phyloP scores from a whole-genome alignment of 75 land plant species.

The Pinus tabuliformis region DNA sequence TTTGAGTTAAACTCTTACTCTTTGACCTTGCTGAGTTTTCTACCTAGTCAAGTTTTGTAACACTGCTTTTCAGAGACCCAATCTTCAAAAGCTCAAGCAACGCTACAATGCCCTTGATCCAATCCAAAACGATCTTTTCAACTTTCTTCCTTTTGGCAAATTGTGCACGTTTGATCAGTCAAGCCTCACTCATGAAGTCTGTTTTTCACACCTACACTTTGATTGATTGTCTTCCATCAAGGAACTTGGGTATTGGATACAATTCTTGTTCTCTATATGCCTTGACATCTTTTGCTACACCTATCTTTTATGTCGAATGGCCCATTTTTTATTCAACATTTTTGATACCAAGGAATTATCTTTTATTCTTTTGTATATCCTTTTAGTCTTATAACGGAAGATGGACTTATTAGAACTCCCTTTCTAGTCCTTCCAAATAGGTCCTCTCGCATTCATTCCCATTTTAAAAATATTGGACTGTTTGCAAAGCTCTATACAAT shows the following conservation, averaged over 20 bases:
- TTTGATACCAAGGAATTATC: neutral
- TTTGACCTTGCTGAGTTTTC: too few species aligned
- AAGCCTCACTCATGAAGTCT: neutral
- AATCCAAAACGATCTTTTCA: neutral
- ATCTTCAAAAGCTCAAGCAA: neutral
- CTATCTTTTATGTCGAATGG: neutral
- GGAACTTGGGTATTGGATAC: neutral
- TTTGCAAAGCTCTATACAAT: too few species aligned
- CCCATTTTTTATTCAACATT: neutral
- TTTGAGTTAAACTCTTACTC: too few species aligned
- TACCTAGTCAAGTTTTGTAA: too few species aligned
- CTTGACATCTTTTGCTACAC: neutral
- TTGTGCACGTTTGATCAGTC: neutral
- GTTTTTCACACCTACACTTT: neutral
- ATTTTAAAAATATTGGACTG: too few species aligned
- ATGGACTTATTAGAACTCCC: neutral
- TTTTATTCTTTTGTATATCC: neutral
- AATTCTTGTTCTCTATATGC: neutral
- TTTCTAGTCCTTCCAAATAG: neutral
- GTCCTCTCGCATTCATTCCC: neutral
- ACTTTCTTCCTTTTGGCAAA: neutral
- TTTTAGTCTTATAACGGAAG: neutral
- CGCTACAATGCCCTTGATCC: neutral
- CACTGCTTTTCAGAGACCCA: too few species aligned
- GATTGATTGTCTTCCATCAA: neutral